Base-by-base conservation (phyloP, 345 rosid species). In the Citrus mangshanensis region DNA sequence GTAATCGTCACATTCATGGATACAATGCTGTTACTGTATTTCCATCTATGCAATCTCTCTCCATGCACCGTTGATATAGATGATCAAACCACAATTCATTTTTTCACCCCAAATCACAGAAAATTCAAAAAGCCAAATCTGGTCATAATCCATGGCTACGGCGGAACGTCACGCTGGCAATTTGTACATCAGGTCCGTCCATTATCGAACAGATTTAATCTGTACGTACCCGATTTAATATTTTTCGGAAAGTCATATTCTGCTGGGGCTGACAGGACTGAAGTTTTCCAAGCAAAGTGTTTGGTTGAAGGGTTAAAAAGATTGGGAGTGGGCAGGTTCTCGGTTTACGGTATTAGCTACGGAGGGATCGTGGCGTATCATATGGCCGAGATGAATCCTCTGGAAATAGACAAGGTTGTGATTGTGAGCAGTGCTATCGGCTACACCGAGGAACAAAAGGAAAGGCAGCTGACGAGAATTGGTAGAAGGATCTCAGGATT, bases 311-410 rank as follows among this genome's bases (percentile, higher is more conserved):
- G 91, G 71, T 62, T 92, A 89, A 86, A 61, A 75, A 84, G 80
- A 51, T 46, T 94, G 38, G 97, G 95, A 0, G 86, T 91, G 46
- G 88, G 77, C 32, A 72, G 79, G 69, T 87, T 79, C 68, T 80
- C 87, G 1, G 84, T 88, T 30, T 91, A 87, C 65, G 85, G 93
- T 19, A 85, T 94, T 22, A 94, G 98, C 32, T 92, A 94, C 65
- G 98, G 98, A 0, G 98, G 97, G 34, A 91, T 81, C 74, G 97
- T 92, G 77, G 97, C 90, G 55, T 91, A 88, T 81, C 84, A 81
- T 81, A 88, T 92, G 89, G 97, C 97, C 18, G 88, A 91, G 84
- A 81, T 91, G 0, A 79, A 77, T 76, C 82, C 87, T 14, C 80
- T 72, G 68, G 87, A 66, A 78, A 84, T 93, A 71, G 94, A 91